A percentile compares a stretch with the other conserved stretches of the same genome.
Conservation (phyloP, 2,329 filamentous ascomycete genomes). For the Pestalotiopsis fici region DNA sequence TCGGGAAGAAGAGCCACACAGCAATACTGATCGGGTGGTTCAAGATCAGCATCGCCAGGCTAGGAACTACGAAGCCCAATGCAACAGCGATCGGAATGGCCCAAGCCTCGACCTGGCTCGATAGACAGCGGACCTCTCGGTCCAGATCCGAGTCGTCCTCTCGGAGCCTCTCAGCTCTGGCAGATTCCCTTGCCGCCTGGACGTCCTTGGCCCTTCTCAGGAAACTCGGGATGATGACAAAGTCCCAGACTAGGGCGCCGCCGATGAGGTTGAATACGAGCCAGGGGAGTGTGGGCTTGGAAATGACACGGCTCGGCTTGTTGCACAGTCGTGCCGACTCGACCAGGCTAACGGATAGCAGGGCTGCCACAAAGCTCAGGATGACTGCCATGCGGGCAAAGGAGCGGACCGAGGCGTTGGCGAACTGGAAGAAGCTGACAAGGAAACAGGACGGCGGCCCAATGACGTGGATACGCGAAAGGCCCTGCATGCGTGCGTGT, state of each 20-base stretch:
- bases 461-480: slow-evolving; percentile 45
- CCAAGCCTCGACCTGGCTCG: slow-evolving; percentile 51
- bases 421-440: slow-evolving; percentile 49
- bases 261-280: slow-evolving; percentile 49
- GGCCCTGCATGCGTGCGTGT: slow-evolving; percentile 41
- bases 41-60: slow-evolving; percentile 45
- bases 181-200: slow-evolving; percentile 21
- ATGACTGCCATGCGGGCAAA: slow-evolving; percentile 41
- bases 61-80: slow-evolving; percentile 48
- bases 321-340: slow-evolving; percentile 48
- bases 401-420: slow-evolving; percentile 41
- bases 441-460: slow-evolving; percentile 50
- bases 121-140: slow-evolving; percentile 36
- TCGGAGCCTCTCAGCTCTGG: slow-evolving; percentile 19
- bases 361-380: slow-evolving; percentile 44
- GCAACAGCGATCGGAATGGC: slow-evolving; percentile 54
- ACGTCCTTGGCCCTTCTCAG: slow-evolving; percentile 41
- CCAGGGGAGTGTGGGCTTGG: slow-evolving; percentile 39
- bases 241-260: slow-evolving; percentile 52
- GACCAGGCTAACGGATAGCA: slow-evolving; percentile 50
- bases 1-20: slow-evolving; percentile 54
- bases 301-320: slow-evolving; percentile 28
- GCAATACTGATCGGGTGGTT: slow-evolving; percentile 36
- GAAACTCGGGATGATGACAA: slow-evolving; percentile 52
- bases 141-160: slow-evolving; percentile 29